Evolutionary conservation across 140 eudicot species (phyloP).

Genomic region (Cichorium intybus): DNA sequence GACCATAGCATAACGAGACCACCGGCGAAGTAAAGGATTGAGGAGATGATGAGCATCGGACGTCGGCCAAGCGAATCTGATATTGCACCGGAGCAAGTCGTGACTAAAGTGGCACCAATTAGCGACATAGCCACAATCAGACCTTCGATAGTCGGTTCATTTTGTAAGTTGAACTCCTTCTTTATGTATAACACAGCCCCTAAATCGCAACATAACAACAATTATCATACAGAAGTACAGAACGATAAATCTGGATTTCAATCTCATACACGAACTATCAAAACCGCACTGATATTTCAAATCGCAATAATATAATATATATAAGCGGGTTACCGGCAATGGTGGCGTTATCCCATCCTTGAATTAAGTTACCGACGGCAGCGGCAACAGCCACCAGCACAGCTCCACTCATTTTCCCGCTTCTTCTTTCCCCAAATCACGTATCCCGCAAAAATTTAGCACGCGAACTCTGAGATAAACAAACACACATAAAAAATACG

Average conservation of each 20-base stretch:
- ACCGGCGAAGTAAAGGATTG: constrained; percentile 38
- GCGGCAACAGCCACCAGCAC: constrained; percentile 77
- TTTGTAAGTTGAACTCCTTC: constrained; percentile 50
- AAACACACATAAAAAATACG: background rate
- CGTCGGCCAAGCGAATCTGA: constrained; percentile 52
- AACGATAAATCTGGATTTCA: constrained; percentile 3
- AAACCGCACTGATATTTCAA: background rate
- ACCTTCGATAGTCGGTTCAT: constrained; percentile 48
- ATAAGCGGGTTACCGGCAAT: constrained; percentile 54
- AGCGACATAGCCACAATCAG: constrained; percentile 60
- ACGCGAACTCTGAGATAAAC: background rate
- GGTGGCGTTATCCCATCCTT: constrained; percentile 96
- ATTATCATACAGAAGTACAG: constrained; percentile 5
- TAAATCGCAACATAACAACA: constrained; percentile 18
- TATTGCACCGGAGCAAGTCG: constrained; percentile 52
- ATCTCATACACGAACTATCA: background rate
- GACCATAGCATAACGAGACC: constrained; percentile 59
- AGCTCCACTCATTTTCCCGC: constrained; percentile 62
- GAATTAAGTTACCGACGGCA: constrained; percentile 75
- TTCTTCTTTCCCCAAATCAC: background rate
- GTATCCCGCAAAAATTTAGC: background rate
- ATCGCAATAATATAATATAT: background rate
- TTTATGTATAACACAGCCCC: constrained; percentile 53
- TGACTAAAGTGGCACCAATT: constrained; percentile 52
- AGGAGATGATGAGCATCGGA: constrained; percentile 46